phyloP scores from a whole-genome alignment of 2,329 filamentous ascomycete species.

The Huntiella omanensis region DNA sequence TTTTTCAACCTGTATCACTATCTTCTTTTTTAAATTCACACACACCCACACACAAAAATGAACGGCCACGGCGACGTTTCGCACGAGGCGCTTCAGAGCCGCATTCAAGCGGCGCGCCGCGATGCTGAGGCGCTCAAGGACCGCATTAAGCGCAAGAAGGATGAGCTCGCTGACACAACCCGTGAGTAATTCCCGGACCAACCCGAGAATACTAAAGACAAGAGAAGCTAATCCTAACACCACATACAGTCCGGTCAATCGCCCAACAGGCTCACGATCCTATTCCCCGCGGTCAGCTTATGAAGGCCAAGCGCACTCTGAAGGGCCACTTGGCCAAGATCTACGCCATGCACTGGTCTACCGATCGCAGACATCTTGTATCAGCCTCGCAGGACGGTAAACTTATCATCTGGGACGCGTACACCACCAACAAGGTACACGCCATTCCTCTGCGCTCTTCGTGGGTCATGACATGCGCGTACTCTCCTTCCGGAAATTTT shows the following conservation, averaged over 20 bases:
- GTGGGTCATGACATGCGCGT: slow-evolving; percentile 99
- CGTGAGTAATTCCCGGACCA: slow-evolving; percentile 43
- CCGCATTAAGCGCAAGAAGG: slow-evolving; percentile 98
- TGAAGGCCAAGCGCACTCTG: slow-evolving; percentile 92
- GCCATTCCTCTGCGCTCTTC: slow-evolving; percentile 93
- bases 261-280: slow-evolving; percentile 82
- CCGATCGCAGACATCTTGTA: slow-evolving; percentile 87
- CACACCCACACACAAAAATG: slow-evolving; percentile 22
- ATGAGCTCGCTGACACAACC: slow-evolving; percentile 94
- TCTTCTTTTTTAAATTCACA: neutral
- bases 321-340: slow-evolving; percentile 99
- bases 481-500: slow-evolving; percentile 94
- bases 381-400: slow-evolving; percentile 98
- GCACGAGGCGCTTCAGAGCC: slow-evolving; percentile 73
- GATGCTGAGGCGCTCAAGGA: slow-evolving; percentile 97
- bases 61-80: slow-evolving; percentile 45
- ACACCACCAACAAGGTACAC: slow-evolving; percentile 98
- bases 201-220: no score
- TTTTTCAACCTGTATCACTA: neutral
- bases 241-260: slow-evolving; percentile 67
- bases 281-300: slow-evolving; percentile 74
- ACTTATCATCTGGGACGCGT: slow-evolving; percentile 99
- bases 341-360: slow-evolving; percentile 99
- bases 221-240: neutral
- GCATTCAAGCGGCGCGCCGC: slow-evolving; percentile 78